Conservation (phyloP, 1,139 yeast species). For the Candida gigantensis region DNA sequence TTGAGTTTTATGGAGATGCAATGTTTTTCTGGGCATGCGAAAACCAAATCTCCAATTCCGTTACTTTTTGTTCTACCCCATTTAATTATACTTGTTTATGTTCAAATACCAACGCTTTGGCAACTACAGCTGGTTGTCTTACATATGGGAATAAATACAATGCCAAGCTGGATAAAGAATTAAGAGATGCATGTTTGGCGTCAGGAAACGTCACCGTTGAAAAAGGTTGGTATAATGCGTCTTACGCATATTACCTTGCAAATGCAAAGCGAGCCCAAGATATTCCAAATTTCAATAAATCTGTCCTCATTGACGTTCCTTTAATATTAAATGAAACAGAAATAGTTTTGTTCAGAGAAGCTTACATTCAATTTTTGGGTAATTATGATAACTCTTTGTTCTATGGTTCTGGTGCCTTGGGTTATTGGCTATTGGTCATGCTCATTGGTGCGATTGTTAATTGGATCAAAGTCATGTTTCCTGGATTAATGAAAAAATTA, state of each 20-base stretch:
- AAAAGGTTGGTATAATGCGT: conserved; percentile 16
- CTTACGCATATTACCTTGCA: conserved; percentile 19
- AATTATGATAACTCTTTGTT: conserved; percentile 41
- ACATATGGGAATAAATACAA: conserved; percentile 1
- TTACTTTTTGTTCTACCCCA: no score
- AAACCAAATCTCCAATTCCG: no score
- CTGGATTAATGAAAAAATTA: conserved; percentile 22
- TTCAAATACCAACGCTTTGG: no score
- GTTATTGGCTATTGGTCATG: conserved; percentile 50
- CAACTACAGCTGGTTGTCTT: conserved; percentile 18
- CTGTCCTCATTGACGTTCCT: conserved; percentile 24
- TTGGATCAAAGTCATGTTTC: conserved; percentile 36
- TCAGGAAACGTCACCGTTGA: conserved; percentile 17
- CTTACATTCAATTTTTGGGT: conserved; percentile 32
- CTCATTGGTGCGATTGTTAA: conserved; percentile 41
- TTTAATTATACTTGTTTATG: no score
- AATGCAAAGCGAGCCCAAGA: conserved; percentile 22
- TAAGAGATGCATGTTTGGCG: background rate
- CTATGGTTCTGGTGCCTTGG: conserved; percentile 50
- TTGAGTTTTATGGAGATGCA: no score
- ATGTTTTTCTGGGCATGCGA: no score
- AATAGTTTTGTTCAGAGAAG: conserved; percentile 16
- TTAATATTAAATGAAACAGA: conserved; percentile 18
- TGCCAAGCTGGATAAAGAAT: background rate
- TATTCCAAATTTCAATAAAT: conserved; percentile 23